phyloP scores from a whole-genome alignment of 148 eudicot genomes.

The Rhododendron molle region DNA sequence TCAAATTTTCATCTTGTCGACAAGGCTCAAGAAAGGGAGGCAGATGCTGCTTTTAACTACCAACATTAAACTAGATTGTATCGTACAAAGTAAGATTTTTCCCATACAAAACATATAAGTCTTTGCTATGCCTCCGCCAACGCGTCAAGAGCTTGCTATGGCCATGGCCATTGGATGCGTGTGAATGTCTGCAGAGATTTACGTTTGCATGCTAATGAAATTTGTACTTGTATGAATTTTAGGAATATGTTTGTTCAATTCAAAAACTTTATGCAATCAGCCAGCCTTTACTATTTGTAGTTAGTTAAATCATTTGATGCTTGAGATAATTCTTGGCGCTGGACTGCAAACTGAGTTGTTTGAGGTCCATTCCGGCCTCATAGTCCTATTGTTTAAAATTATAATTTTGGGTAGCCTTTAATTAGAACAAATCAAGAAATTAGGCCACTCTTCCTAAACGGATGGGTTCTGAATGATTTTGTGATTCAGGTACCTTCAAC shows the following conservation, averaged over 20 bases:
- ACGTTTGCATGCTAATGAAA: background rate
- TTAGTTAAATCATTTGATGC: background rate
- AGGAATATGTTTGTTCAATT: background rate
- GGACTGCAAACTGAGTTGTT: background rate
- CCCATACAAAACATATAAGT: background rate
- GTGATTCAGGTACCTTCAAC: slow-evolving; percentile 75
- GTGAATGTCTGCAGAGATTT: background rate
- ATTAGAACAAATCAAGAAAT: background rate
- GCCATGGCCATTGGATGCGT: background rate
- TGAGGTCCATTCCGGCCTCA: background rate
- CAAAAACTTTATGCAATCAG: background rate
- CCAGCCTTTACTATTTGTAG: background rate
- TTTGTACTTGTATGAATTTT: background rate
- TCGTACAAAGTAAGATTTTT: background rate
- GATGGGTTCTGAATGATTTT: background rate
- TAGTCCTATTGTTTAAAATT: background rate
- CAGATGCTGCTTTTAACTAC: background rate
- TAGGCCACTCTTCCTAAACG: background rate
- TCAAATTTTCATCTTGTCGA: background rate
- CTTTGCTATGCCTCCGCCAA: background rate
- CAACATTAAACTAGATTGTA: background rate
- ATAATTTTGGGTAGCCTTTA: background rate
- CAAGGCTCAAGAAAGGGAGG: background rate
- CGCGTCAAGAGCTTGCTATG: background rate
- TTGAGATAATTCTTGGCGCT: background rate